Evolutionary conservation across 1,139 yeast genomes (phyloP).

Genomic region (Blastobotrys apis): DNA sequence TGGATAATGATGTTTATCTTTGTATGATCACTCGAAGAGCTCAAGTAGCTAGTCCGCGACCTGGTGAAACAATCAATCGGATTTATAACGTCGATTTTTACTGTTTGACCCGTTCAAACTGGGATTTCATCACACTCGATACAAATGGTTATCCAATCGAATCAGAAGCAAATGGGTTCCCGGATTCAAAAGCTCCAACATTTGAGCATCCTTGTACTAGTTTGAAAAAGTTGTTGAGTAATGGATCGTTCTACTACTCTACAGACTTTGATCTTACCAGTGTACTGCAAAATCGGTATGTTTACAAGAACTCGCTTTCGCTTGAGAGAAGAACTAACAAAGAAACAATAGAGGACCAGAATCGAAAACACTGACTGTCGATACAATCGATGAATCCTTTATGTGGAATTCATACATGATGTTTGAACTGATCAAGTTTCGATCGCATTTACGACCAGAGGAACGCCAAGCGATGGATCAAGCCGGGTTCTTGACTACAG

Average conservation of each 20-base stretch:
- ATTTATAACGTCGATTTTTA: conserved; percentile 83
- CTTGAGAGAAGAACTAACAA: conserved; percentile 2
- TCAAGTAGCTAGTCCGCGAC: conserved; percentile 80
- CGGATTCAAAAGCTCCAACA: conserved; percentile 26
- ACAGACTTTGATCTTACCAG: conserved; percentile 89
- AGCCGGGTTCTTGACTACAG: conserved; percentile 81
- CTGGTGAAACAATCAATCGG: conserved; percentile 72
- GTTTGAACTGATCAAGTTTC: conserved; percentile 71
- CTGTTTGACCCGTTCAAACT: conserved; percentile 62
- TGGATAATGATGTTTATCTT: conserved; percentile 62
- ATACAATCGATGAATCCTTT: conserved; percentile 60
- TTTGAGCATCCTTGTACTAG: conserved; percentile 82
- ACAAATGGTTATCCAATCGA: conserved; percentile 56
- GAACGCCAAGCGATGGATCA: conserved; percentile 60
- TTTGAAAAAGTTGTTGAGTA: conserved; percentile 67
- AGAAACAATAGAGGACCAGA: conserved; percentile 16
- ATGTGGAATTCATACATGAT: conserved; percentile 97
- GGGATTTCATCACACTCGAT: conserved; percentile 75
- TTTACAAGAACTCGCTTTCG: background rate
- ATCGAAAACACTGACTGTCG: conserved; percentile 41
- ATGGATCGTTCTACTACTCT: conserved; percentile 90
- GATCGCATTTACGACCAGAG: conserved; percentile 61
- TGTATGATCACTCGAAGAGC: conserved; percentile 74
- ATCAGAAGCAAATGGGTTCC: conserved; percentile 26
- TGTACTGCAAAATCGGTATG: conserved; percentile 54